These are phyloP conservation scores for Populus trichocarpa DNA, from an alignment of 441 rosid genomes.

Conservation along the genomic window DNA sequence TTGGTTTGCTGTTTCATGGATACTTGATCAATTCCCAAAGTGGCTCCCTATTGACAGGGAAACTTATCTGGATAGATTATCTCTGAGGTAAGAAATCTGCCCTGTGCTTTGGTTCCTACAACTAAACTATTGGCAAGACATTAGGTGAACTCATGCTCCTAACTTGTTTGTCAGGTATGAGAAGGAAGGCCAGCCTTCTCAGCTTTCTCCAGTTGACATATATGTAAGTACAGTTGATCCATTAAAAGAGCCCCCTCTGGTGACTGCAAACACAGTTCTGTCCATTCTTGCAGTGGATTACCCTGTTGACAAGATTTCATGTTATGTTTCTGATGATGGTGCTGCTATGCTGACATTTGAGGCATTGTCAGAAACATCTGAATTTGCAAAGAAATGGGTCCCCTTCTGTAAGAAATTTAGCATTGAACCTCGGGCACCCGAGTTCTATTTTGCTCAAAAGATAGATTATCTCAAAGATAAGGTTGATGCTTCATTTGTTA, in stretches of 20 bases:
- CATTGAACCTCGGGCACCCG: slow-evolving; percentile 82
- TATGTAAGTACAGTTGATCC: background rate
- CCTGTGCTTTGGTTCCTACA: background rate
- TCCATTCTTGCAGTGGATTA: slow-evolving; percentile 59
- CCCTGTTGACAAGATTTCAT: slow-evolving; percentile 71
- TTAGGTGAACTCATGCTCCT: background rate
- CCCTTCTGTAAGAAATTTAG: slow-evolving; percentile 68
- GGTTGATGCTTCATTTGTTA: slow-evolving; percentile 56
- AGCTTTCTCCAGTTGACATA: background rate
- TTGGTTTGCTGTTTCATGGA: background rate
- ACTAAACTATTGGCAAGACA: background rate
- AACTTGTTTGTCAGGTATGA: background rate
- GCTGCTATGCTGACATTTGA: slow-evolving; percentile 84
- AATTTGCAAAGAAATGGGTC: slow-evolving; percentile 78
- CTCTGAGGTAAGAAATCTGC: background rate
- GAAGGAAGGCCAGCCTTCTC: background rate
- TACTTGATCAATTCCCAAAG: background rate
- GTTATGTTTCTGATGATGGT: slow-evolving; percentile 86
- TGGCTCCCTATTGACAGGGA: background rate
- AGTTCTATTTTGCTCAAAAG: slow-evolving; percentile 70
- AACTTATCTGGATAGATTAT: background rate
- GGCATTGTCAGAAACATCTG: slow-evolving; percentile 79
- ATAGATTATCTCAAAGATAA: slow-evolving; percentile 66
- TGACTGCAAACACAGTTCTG: background rate
- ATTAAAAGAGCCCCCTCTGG: background rate